Percentiles rank a stretch among this genome's conserved stretches.
These are phyloP conservation scores for Kazachstania viticola DNA, from an alignment of 805 yeast genomes.

Conservation along the genomic window DNA sequence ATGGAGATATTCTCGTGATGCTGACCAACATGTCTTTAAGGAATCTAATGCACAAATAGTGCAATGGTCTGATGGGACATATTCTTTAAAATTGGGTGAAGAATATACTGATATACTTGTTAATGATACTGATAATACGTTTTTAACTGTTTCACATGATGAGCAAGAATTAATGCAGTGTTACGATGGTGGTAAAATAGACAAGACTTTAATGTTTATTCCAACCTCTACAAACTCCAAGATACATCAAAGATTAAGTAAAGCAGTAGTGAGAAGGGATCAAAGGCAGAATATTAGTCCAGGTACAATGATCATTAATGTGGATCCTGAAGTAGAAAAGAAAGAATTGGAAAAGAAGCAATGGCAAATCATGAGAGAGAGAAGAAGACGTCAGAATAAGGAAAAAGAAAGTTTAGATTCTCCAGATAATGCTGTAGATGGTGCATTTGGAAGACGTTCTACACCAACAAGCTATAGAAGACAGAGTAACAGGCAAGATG, in stretches of 20 bases:
- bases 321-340: conserved; percentile 63
- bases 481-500: conserved; percentile 15
- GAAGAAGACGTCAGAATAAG: conserved; percentile 48
- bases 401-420: conserved; percentile 42
- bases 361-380: conserved; percentile 51
- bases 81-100: conserved; percentile 74
- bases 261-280: conserved; percentile 40
- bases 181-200: conserved; percentile 54
- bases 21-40: conserved; percentile 58
- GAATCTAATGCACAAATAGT: conserved; percentile 85
- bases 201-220: conserved; percentile 57
- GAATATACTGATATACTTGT: conserved; percentile 74
- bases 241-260: conserved; percentile 71
- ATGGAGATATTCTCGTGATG: conserved; percentile 82
- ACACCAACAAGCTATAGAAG: conserved; percentile 5
- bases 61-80: conserved; percentile 89
- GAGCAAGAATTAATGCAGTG: conserved; percentile 51
- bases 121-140: conserved; percentile 56
- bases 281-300: conserved; percentile 27
- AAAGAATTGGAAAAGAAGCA: conserved; percentile 57
- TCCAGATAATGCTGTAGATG: conserved; percentile 21
- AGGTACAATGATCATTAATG: conserved; percentile 30
- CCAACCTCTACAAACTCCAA: conserved; percentile 86
- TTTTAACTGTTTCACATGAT: conserved; percentile 60
- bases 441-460: conserved; percentile 12